Percentiles rank a stretch among this genome's conserved stretches.
Evolutionary conservation across 1,139 yeast species (phyloP).

Genomic region (Torulaspora pretoriensis): DNA sequence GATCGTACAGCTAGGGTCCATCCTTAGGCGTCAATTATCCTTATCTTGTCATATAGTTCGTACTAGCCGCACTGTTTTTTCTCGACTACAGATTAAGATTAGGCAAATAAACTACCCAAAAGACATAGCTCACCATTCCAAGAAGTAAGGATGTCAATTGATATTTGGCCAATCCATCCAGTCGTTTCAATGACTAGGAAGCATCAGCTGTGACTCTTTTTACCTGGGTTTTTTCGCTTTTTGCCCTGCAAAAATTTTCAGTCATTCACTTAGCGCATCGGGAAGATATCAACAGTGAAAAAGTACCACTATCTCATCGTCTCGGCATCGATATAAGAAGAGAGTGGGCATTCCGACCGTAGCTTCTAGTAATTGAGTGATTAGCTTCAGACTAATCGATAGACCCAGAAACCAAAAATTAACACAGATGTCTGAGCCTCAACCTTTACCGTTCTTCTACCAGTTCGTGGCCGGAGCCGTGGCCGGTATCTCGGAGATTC

Average conservation of each 20-base stretch:
- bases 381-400: not conserved
- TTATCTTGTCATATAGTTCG: no score
- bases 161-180: not conserved
- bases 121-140: not conserved
- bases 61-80: no score
- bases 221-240: not conserved
- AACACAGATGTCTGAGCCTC: conserved; percentile 19
- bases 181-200: not conserved
- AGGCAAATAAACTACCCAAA: no score
- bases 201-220: not conserved
- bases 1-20: no score
- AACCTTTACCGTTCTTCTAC: conserved; percentile 76
- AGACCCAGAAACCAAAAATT: not conserved
- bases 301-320: not conserved
- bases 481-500: conserved; percentile 96
- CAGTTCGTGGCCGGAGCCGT: conserved; percentile 94
- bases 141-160: not conserved
- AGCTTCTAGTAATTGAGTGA: no score
- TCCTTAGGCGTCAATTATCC: no score
- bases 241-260: conserved; percentile 10
- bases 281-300: not conserved
- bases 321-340: no score
- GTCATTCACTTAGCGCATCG: conserved; percentile 5
- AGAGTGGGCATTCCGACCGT: no score
- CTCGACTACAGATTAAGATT: no score